Percentiles rank a stretch among this genome's conserved stretches.
Conservation (phyloP, 2,329 filamentous ascomycete species). For the Cyphellophora europaea region DNA sequence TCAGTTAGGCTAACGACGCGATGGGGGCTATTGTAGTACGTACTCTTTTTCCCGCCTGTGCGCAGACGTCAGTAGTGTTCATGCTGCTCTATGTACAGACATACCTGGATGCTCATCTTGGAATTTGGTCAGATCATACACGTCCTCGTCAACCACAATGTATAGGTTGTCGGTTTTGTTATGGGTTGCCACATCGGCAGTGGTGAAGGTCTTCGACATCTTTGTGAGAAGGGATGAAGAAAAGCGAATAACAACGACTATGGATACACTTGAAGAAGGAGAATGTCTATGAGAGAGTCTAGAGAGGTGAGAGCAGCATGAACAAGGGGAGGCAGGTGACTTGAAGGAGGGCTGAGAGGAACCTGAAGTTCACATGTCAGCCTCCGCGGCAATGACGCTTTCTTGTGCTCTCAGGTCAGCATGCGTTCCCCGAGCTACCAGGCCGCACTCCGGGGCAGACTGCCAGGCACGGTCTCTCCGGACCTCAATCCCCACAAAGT, state of each 20-base stretch:
- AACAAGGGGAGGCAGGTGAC: conserved; percentile 1
- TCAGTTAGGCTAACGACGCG: conserved; percentile 1
- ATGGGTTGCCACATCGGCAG: conserved; percentile 80
- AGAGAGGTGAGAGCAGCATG: not conserved
- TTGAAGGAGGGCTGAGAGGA: no score
- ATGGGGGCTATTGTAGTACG: conserved; percentile 19
- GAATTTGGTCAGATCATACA: conserved; percentile 88
- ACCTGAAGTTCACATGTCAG: no score
- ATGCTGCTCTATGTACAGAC: no score
- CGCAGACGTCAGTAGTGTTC: no score
- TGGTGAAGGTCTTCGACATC: conserved; percentile 84
- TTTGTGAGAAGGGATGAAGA: conserved; percentile 19
- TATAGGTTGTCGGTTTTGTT: conserved; percentile 80
- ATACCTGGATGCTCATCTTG: conserved; percentile 66
- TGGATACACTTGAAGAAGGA: no score
- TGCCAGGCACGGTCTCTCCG: no score
- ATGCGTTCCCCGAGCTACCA: no score
- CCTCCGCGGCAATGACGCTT: no score
- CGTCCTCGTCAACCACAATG: conserved; percentile 88
- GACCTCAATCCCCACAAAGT: no score
- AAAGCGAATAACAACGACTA: conserved; percentile 3
- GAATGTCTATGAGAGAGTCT: not conserved
- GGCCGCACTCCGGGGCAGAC: no score
- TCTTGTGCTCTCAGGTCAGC: no score
- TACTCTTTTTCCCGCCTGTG: conserved; percentile 62